Percentiles rank a stretch among this genome's conserved stretches.
Evolutionary conservation across 2,329 filamentous ascomycete genomes (phyloP).

Genomic region (Trichoderma sp.): DNA sequence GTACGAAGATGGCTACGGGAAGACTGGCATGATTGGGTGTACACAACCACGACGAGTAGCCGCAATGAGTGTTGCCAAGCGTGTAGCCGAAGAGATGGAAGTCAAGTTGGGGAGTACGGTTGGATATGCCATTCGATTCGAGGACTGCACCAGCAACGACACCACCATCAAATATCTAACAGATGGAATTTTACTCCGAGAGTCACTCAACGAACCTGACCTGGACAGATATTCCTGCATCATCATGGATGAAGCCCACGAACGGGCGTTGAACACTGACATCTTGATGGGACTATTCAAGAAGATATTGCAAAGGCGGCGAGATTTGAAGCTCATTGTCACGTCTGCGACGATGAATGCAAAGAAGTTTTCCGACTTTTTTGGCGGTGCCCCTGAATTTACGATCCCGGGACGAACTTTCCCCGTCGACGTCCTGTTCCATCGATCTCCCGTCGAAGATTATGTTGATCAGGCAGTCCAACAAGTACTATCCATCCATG

Average conservation of each 20-base stretch:
- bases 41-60: constrained; percentile 95
- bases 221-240: constrained; percentile 96
- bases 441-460: constrained; percentile 90
- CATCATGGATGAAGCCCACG: constrained; percentile 99
- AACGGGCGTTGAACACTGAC: constrained; percentile 93
- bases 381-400: constrained; percentile 92
- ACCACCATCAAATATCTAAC: constrained; percentile 99
- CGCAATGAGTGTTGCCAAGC: constrained; percentile 98
- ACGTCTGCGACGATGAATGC: constrained; percentile 99
- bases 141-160: constrained; percentile 94
- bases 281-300: constrained; percentile 97
- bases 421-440: constrained; percentile 94
- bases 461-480: constrained; percentile 97
- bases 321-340: constrained; percentile 93
- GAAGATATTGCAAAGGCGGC: constrained; percentile 84
- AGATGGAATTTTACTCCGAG: constrained; percentile 88
- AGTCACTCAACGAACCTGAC: constrained; percentile 88
- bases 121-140: constrained; percentile 96
- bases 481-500: constrained; percentile 91
- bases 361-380: constrained; percentile 93
- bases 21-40: constrained; percentile 86
- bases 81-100: constrained; percentile 98
- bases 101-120: constrained; percentile 83
- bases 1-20: constrained; percentile 90
- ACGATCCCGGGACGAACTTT: constrained; percentile 95